Conservation (phyloP, 768 basidiomycete species). For the Termitomyces sp. region DNA sequence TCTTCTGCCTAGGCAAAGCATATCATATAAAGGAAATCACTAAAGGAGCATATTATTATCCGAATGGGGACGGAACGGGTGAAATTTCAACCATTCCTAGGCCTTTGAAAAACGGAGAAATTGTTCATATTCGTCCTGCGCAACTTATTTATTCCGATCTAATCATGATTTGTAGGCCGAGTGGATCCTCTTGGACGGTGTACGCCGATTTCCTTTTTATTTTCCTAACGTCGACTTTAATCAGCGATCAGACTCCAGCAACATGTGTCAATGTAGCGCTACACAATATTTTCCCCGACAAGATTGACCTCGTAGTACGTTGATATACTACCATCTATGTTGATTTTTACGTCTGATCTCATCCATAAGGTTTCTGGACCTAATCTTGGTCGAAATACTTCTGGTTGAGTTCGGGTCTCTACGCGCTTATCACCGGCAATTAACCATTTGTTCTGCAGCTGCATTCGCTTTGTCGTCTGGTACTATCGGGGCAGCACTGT, state of each 20-base stretch:
- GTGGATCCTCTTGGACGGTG: constrained; percentile 89
- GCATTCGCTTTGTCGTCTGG: constrained; percentile 90
- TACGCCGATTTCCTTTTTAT: constrained; percentile 25
- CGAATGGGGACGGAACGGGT: constrained; percentile 62
- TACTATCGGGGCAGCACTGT: constrained; percentile 88
- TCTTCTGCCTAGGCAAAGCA: constrained; percentile 54
- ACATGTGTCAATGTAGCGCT: constrained; percentile 89
- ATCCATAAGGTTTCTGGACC: constrained; percentile 70
- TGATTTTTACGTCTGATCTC: not conserved
- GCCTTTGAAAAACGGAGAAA: constrained; percentile 68
- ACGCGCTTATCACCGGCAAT: constrained; percentile 2
- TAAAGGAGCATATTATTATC: constrained; percentile 73
- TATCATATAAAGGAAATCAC: constrained; percentile 74
- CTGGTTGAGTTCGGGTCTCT: constrained; percentile 38
- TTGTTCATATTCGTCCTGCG: constrained; percentile 29
- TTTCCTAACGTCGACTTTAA: constrained; percentile 1
- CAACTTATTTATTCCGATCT: not conserved
- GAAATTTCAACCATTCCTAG: constrained; percentile 59
- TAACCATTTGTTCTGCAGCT: constrained; percentile 33
- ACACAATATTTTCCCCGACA: constrained; percentile 79
- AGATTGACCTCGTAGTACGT: constrained; percentile 86
- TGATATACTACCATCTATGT: constrained; percentile 3
- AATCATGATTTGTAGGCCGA: constrained; percentile 41
- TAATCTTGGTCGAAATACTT: constrained; percentile 81
- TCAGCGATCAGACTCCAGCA: constrained; percentile 66